Conservation (phyloP, 1,139 yeast species). For the Wickerhamomyces sp. region DNA sequence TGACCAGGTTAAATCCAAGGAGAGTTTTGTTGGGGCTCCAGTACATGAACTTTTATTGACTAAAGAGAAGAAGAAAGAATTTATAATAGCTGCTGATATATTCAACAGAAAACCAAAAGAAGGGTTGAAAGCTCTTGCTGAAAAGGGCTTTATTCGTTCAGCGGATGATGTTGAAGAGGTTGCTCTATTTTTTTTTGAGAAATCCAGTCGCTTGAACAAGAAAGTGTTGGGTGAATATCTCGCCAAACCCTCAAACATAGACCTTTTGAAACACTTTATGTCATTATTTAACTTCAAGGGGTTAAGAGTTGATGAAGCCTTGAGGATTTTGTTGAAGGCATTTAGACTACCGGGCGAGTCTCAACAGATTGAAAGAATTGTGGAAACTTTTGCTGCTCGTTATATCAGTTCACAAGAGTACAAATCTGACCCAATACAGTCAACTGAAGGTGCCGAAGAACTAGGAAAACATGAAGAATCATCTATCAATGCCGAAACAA, state of each 20-base stretch:
- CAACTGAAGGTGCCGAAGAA: no score
- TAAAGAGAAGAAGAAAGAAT: slow-evolving; percentile 62
- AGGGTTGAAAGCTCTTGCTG: slow-evolving; percentile 62
- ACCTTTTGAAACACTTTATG: slow-evolving; percentile 61
- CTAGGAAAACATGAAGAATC: no score
- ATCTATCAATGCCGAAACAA: slow-evolving; percentile 12
- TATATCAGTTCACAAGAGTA: slow-evolving; percentile 59
- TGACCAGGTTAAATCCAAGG: slow-evolving; percentile 42
- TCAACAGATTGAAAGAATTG: slow-evolving; percentile 89
- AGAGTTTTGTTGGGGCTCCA: slow-evolving; percentile 7
- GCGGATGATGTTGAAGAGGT: slow-evolving; percentile 50
- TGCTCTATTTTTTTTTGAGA: slow-evolving; percentile 71
- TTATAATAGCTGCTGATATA: slow-evolving; percentile 64
- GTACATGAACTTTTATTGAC: slow-evolving; percentile 25
- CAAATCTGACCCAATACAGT: slow-evolving; percentile 17
- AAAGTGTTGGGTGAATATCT: slow-evolving; percentile 81
- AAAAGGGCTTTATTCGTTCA: slow-evolving; percentile 60
- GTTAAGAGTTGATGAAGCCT: slow-evolving; percentile 87
- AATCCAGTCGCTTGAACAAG: slow-evolving; percentile 80
- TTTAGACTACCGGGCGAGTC: slow-evolving; percentile 97
- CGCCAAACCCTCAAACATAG: slow-evolving; percentile 67
- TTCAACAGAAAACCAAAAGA: slow-evolving; percentile 76
- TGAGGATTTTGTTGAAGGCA: slow-evolving; percentile 72
- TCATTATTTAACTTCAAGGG: slow-evolving; percentile 68
- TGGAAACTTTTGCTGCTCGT: slow-evolving; percentile 79